Base-by-base conservation (phyloP, 306 rosid genomes). In the Trichosanthes truncata region DNA sequence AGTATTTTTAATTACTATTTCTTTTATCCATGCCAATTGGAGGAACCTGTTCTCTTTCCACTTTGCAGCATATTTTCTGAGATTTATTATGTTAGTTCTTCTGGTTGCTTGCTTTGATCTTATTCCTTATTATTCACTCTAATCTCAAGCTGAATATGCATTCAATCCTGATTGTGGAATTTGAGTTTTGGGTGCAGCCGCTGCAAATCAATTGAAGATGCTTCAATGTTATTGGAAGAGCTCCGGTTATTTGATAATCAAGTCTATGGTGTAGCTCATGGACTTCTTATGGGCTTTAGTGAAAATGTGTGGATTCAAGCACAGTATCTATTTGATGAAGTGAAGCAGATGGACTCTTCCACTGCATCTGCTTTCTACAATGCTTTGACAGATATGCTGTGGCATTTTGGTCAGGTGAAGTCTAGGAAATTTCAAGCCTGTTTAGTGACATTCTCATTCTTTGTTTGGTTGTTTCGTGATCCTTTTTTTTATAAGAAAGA, bases 371-470 rank as follows among this genome's bases (percentile, higher is more conserved):
- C 97, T 11, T 95, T 95, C 79, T 92, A 89, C 68, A 95, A 95
- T 84, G 97, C 98, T 55, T 91, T 95, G 55, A 92, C 98, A 13
- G 98, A 95, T 81, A 95, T 95, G 98, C 81, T 95, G 17, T 95
- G 97, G 98, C 97, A 95, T 85, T 91, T 89, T 52, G 97, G 97
- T 66, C 98, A 94, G 97, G 97, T 95, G 81, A 86, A 71, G 53
- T 76, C 60, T 48, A 67, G 4, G 20, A 41, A 68, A 11, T 68
- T n/a, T 15, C 69, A 45, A 71, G 38, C 55, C 75, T 71, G 56
- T 45, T 45, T 45, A 43, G n/a, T 69, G 3, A 7, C 59, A 11
- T n/a, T 68, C 75, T 69, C 18, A 71, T 71, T 13, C 0, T 43
- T 68, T 0, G 46, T 18, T 17, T 35, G 25, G 20, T 7, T 31